Base-by-base conservation (phyloP, 2,329 filamentous ascomycete species). In the Madurella fahalii region DNA sequence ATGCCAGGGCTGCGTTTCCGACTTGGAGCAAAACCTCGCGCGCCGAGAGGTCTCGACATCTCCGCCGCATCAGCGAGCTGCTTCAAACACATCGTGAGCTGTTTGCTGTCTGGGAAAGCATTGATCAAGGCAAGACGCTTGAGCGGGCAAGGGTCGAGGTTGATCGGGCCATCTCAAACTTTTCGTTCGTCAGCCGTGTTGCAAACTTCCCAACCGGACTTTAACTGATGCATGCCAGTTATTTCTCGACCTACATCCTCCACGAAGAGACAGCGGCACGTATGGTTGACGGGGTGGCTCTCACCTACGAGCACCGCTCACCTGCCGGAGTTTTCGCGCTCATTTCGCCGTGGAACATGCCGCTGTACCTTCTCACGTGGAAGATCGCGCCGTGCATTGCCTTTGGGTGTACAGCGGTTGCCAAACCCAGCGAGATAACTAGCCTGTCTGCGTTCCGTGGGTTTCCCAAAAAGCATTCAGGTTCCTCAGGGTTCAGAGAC, bases 281-380 rank as follows among this genome's bases (percentile, higher is more conserved):
- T 12, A 65, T 69, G 62, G 59, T 69, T 3, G 68, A 70, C 46
- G 64, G 63, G 11, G 63, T 64, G 1, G 64, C 62, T 4, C 59
- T 69, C 25, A 68, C 68, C 0, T 70, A 70, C 41, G 68, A 70
- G 46, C 67, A 70, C 53, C 66, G 68, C 47, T 68, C 65, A 7
- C 67, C 68, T 1, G 63, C 63, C 1, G 68, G 68, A 9, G 68
- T 69, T 8, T 70, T 69, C 42, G 68, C 65, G 1, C 57, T 70
- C 20, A 66, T 71, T 46, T 68, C 67, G 9, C 68, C 68, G 1
- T 71, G 68, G 68, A 71, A 71, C 54, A 70, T 69, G 67, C 68
- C 68, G 2, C 52, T 71, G 2, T 70, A 69, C 49, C 63, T 69
- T 2, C 60, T 70, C 9, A 70, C 68, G 1, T 70, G 68, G 68